Conservation (phyloP, 75 land plant genomes). For the Pinus taeda region DNA sequence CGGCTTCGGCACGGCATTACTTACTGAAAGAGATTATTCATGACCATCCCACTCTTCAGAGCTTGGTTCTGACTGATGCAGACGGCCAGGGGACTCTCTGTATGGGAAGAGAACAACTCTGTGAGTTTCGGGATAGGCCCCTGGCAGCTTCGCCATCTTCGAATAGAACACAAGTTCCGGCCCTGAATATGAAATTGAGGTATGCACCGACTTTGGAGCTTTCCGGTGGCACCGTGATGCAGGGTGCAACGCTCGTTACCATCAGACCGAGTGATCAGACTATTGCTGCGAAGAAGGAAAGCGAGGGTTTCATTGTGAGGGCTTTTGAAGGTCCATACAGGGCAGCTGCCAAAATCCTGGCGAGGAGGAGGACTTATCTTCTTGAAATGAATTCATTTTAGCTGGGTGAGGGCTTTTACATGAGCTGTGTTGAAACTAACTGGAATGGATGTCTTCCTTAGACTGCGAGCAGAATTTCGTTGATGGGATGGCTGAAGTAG, state of each 20-base stretch:
- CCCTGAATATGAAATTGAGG: slow-evolving; percentile 51
- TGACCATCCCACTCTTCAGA: slow-evolving; percentile 46
- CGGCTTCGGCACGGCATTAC: slow-evolving; percentile 55
- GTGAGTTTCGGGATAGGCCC: slow-evolving; percentile 37
- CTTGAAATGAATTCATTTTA: slow-evolving; percentile 58
- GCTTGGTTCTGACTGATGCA: slow-evolving; percentile 52
- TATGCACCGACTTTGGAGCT: slow-evolving; percentile 40
- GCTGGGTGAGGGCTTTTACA: neutral
- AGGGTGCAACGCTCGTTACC: slow-evolving; percentile 56
- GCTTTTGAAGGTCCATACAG: slow-evolving; percentile 32
- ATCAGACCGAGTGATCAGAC: slow-evolving; percentile 30
- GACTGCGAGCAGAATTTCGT: too few species aligned
- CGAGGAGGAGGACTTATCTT: slow-evolving; percentile 37
- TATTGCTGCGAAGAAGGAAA: slow-evolving; percentile 6
- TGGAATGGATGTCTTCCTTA: too few species aligned
- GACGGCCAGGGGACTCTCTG: slow-evolving; percentile 51
- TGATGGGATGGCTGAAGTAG: too few species aligned
- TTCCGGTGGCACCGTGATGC: slow-evolving; percentile 34
- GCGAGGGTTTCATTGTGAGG: slow-evolving; percentile 15
- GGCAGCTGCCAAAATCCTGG: slow-evolving; percentile 23
- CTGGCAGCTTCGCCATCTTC: slow-evolving; percentile 22
- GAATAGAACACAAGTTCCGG: slow-evolving; percentile 47
- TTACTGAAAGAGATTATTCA: slow-evolving; percentile 52
- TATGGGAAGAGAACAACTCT: slow-evolving; percentile 45
- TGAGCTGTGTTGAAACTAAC: too few species aligned